phyloP scores from a whole-genome alignment of 2,329 filamentous ascomycete genomes.

The Lachnellula cervina region DNA sequence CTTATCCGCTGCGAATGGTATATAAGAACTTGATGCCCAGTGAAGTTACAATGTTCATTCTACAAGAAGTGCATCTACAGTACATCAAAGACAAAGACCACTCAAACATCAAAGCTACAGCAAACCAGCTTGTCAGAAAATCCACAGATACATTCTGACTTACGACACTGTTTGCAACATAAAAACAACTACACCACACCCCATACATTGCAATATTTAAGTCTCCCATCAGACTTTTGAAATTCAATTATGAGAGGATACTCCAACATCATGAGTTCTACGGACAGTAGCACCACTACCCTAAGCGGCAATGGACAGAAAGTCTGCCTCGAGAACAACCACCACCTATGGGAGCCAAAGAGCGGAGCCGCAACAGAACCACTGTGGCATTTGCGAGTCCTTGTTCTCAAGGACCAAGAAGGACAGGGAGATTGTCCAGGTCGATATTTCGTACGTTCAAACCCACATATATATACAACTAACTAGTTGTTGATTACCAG shows the following conservation, averaged over 20 bases:
- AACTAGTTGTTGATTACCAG: neutral
- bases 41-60: no score
- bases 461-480: neutral
- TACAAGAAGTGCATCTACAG: neutral
- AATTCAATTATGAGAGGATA: slow-evolving; percentile 19
- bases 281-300: slow-evolving; percentile 9
- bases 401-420: slow-evolving; percentile 22
- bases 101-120: neutral
- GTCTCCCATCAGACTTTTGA: slow-evolving; percentile 2
- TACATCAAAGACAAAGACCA: slow-evolving; percentile 4
- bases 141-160: slow-evolving; percentile 7
- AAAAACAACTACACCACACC: slow-evolving; percentile 12
- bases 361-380: slow-evolving; percentile 8
- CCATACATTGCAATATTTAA: slow-evolving; percentile 5
- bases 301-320: slow-evolving; percentile 21
- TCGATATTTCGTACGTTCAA: slow-evolving; percentile 21
- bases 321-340: slow-evolving; percentile 15
- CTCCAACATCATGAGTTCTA: slow-evolving; percentile 16
- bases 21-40: no score
- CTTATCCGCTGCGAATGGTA: no score
- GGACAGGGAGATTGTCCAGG: slow-evolving; percentile 19
- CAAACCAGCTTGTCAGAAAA: slow-evolving; percentile 2
- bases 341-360: slow-evolving; percentile 21
- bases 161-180: slow-evolving; percentile 16
- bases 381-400: slow-evolving; percentile 22